Base-by-base conservation (phyloP, 345 rosid genomes). In the Eucalyptus cloeziana region DNA sequence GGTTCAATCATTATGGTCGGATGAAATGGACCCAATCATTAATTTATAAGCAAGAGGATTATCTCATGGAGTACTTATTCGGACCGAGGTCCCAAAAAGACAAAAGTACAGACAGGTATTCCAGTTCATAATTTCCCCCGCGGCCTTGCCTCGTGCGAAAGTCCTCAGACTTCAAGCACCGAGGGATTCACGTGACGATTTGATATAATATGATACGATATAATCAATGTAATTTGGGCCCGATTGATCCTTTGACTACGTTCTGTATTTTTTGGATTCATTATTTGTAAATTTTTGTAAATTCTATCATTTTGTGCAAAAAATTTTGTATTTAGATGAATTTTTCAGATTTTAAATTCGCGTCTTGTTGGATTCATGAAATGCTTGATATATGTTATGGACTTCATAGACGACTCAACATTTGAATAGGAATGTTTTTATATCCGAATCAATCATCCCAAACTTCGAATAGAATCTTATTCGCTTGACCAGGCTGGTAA, bases 201-300 rank as follows among this genome's bases (percentile, higher is more conserved):
- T 1, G 12, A 67, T 67, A 1, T 3, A 1, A 15, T 67, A 31
- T 15, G 43, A 31, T 5, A 13, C 1, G 13, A 5, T 69, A 3
- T 2, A 27, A 31, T 31, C 21, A 33, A 67, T 31, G 1, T 15
- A 8, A n/a, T 2, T 16, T 8, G 24, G 22, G 2, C 22, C 1
- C 2, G 5, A 37, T 69, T 8, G 10, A 67, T 64, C 40, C 40
- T 15, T 67, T 27, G 31, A 67, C 10, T 15, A 15, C 17, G 1
- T 69, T 40, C 1, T 33, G 24, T 17, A 21, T 11, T 5, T 69
- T 71, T 40, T 17, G 5, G 81, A 17, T 16, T 71, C 44, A 5
- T 71, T 17, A 17, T 71, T 1, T 5, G 24, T n/a, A 7, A 67
- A 67, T 15, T 67, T 67, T 67, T 67, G 22, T 31, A 31, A n/a